These are phyloP conservation scores for Benincasa hispida DNA, from an alignment of 306 rosid genomes.

Conservation along the genomic window DNA sequence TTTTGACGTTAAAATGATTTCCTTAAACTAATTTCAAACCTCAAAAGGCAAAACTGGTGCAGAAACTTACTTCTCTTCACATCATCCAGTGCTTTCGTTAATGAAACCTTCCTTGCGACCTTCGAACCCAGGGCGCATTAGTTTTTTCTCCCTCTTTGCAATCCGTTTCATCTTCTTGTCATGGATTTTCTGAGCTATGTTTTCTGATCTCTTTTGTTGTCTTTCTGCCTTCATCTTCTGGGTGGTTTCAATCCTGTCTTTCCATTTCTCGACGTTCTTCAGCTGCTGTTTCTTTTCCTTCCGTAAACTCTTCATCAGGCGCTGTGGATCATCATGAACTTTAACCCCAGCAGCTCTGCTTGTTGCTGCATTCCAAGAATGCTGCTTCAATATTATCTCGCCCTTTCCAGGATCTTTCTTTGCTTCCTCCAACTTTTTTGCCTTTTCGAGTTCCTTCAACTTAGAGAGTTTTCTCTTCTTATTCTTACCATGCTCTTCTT, in stretches of 20 bases:
- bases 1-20: not conserved
- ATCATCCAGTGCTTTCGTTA: conserved; percentile 6
- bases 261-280: conserved; percentile 69
- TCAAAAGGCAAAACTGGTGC: not conserved
- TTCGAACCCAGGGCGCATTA: conserved; percentile 79
- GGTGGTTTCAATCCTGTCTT: conserved; percentile 49
- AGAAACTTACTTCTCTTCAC: not conserved
- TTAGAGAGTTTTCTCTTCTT: conserved; percentile 55
- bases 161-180: conserved; percentile 62
- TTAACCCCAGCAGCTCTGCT: conserved; percentile 70
- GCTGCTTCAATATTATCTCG: conserved; percentile 38
- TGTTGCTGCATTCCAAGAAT: conserved; percentile 67
- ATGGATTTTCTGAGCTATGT: conserved; percentile 44
- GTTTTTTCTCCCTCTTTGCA: conserved; percentile 82
- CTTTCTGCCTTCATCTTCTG: conserved; percentile 60
- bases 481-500: conserved; percentile 31
- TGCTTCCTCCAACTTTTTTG: conserved; percentile 49
- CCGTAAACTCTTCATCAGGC: conserved; percentile 36
- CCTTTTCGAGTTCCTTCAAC: conserved; percentile 60
- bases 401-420: conserved; percentile 72
- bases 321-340: conserved; percentile 74
- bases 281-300: conserved; percentile 63
- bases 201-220: conserved; percentile 62
- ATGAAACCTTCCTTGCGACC: conserved; percentile 77
- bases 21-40: not conserved